Evolutionary conservation across 805 yeast genomes (phyloP), one percentile per base, ranked within the genome.

Genomic region (Saccharomycopsis babjevae): DNA sequence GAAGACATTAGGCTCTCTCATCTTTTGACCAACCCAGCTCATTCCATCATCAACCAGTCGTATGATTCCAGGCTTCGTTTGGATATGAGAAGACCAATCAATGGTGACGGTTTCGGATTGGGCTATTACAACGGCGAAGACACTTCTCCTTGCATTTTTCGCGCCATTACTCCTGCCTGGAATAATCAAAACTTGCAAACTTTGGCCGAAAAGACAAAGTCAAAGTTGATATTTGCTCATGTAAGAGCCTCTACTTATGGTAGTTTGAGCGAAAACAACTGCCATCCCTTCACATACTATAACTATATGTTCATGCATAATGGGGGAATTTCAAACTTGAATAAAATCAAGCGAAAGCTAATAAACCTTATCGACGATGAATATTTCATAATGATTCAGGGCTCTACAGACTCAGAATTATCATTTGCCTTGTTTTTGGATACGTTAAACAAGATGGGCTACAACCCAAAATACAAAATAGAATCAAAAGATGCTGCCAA

Each of bases 151-250:
- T 94, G 98, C 72, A 80, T 91, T 1, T 94, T 89, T 76, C 85
- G 90, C 67, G 98, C 98, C 13, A 94, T 92, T 56, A 94, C 99
- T 0, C 99, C 99, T 0, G 96, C 97, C 0, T 94, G 99, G 99
- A 94, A 94, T 74, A 94, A 94, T 72, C 83, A 88, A 68, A 94
- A 94, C 69, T 75, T 94, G 61, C 93, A 89, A 62, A 83, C 91
- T 42, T 75, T 94, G 36, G 89, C 97, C 0, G 89, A 84, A 68
- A 90, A 93, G 76, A 94, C 99, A 1, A 84, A 88, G 69, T 86
- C 96, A 0, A 78, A 79, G 58, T 74, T 92, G 57, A 89, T 93
- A 1, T 94, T 94, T 76, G 99, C 96, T 1, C 99, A 94, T 72
- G 97, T 94, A 1, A 74, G 99, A 64, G 98, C 99, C 0, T 88